Base-by-base conservation (phyloP, 495 filamentous ascomycete genomes). In the Barbatosphaeria neglecta region DNA sequence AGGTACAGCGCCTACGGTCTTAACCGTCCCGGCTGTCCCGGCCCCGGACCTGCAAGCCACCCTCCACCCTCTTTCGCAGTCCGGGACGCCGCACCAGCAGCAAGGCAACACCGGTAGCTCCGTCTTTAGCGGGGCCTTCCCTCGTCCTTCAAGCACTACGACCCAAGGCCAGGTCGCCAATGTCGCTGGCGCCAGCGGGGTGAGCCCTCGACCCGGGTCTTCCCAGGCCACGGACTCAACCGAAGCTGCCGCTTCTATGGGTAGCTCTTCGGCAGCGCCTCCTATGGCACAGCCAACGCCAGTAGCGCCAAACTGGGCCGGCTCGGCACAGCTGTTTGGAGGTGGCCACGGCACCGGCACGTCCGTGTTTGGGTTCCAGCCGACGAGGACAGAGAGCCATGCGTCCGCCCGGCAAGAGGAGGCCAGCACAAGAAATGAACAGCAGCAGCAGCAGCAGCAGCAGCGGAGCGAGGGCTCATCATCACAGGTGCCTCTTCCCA, bases 281-380 rank as follows among this genome's bases (percentile, higher is more conserved):
- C 45, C 41, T 9, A 27, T 42, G 19, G 27, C 47, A 24, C 6
- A 35, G 40, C 66, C 68, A 18, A 65, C 57, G 4, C 64, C 68
- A 2, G 52, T 65, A 6, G 47, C 57, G 37, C 69, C 69, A n/a
- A 67, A 63, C 41, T 73, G 69, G 69, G 66, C 66, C 16, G 59
- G 65, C 2, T 42, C 56, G 4, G 49, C 62, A 5, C 69, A 67
- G 46, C 52, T 70, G 1, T 66, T 68, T 24, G 49, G 56, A 7
- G 47, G 48, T 22, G 50, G 48, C 20, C 43, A 33, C 33, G 37
- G 50, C 9, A 44, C n/a, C n/a, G 9, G 31, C 31, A 10, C 31
- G 1, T 11, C 31, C 13, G 13, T 52, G 3, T 56, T 49, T 44
- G 57, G 43, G 7, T 57, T 46, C 24, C 52, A 55, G 37, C 44